Evolutionary conservation across 345 rosid species (phyloP).

Genomic region (Bruguiera gymnorhiza): DNA sequence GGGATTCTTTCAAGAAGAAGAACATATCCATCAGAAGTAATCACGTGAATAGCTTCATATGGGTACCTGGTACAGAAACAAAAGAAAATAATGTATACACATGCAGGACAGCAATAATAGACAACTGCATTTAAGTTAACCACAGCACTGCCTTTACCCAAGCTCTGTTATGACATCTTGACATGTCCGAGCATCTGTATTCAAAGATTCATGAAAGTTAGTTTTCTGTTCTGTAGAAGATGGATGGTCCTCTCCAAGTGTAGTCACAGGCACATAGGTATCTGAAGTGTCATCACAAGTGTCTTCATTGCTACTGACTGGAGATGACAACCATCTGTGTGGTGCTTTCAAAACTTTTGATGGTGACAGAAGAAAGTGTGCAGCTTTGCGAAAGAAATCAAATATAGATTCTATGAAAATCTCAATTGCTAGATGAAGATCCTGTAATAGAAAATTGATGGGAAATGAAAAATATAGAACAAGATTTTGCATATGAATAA

Average conservation of each 20-base stretch:
- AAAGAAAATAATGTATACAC: conserved; percentile 3
- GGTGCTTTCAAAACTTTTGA: conserved; percentile 41
- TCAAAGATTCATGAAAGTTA: conserved; percentile 56
- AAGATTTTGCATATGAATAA: conserved; percentile 4
- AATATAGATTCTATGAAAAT: conserved; percentile 75
- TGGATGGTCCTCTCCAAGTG: conserved; percentile 66
- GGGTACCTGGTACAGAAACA: conserved; percentile 60
- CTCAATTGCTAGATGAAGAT: conserved; percentile 92
- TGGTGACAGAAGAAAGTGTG: conserved; percentile 72
- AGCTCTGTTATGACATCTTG: conserved; percentile 94
- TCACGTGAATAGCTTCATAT: conserved; percentile 85
- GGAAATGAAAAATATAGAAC: conserved; percentile 1
- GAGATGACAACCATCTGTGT: conserved; percentile 51
- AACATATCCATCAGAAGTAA: conserved; percentile 90
- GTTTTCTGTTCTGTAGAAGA: conserved; percentile 45
- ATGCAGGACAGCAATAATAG: conserved; percentile 7
- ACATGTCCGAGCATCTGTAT: conserved; percentile 92
- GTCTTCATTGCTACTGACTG: conserved; percentile 20
- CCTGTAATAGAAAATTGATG: conserved; percentile 38
- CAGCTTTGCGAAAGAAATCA: conserved; percentile 72
- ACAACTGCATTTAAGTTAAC: background rate
- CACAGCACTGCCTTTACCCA: conserved; percentile 52
- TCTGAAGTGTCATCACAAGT: conserved; percentile 27
- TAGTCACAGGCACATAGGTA: conserved; percentile 44
- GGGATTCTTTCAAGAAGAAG: conserved; percentile 95